Percentiles rank a stretch among this genome's conserved stretches.
Conservation (phyloP, 2,329 filamentous ascomycete genomes). For the Talaromyces albobiverticillius region DNA sequence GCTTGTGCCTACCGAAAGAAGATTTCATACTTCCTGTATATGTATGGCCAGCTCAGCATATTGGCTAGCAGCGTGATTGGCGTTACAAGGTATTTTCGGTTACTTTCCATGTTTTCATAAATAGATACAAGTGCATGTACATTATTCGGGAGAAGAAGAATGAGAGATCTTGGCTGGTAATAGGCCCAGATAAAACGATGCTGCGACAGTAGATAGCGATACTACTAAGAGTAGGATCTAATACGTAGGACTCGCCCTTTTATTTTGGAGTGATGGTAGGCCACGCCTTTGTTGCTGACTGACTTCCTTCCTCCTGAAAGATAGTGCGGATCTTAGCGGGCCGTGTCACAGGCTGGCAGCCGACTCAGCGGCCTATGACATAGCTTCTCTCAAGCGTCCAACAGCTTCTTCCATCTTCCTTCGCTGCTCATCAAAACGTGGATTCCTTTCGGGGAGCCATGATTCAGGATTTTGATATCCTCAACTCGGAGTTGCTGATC, state of each 20-base stretch:
- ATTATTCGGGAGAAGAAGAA: background rate
- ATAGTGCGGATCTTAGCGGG: too few species aligned
- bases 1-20: background rate
- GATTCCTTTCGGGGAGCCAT: background rate
- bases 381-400: background rate
- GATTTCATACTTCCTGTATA: background rate
- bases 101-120: background rate
- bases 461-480: background rate
- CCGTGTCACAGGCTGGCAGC: too few species aligned
- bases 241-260: too few species aligned
- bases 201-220: too few species aligned
- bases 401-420: background rate
- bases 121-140: background rate
- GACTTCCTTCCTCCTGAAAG: too few species aligned
- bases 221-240: too few species aligned
- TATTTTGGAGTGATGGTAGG: too few species aligned
- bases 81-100: conserved; percentile 3
- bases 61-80: conserved; percentile 6
- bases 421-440: too few species aligned
- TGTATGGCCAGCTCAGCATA: conserved; percentile 1
- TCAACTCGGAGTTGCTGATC: background rate
- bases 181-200: background rate
- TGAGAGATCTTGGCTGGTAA: background rate
- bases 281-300: too few species aligned
- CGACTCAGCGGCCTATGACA: too few species aligned